Conservation (phyloP, 78 protist genomes). For the Ministeria vibrans region DNA sequence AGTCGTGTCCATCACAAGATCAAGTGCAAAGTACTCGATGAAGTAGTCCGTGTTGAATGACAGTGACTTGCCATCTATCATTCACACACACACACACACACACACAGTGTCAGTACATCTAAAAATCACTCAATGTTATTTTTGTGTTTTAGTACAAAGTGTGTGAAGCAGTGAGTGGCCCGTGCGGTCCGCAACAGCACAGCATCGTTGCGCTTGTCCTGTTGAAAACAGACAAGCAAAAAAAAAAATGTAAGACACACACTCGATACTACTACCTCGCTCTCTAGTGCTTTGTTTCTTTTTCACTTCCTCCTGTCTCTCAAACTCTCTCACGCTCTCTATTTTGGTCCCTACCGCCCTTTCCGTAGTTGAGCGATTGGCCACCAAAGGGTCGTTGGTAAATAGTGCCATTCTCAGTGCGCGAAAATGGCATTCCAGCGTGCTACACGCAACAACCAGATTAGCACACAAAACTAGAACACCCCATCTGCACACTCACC, state of each 20-base stretch:
- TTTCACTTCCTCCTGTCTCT: too few species aligned
- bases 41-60: conserved; percentile 72
- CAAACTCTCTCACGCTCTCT: too few species aligned
- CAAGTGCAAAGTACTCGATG: conserved; percentile 94
- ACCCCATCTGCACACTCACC: not conserved
- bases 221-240: too few species aligned
- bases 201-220: conserved; percentile 88
- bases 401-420: conserved; percentile 92
- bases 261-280: too few species aligned
- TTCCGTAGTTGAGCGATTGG: conserved; percentile 61
- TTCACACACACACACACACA: not conserved
- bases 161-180: conserved; percentile 98
- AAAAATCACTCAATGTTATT: conserved; percentile 1
- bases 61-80: not conserved
- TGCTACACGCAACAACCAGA: conserved; percentile 26
- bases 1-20: conserved; percentile 86
- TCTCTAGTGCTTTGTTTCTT: too few species aligned
- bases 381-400: conserved; percentile 86
- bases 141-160: conserved; percentile 89
- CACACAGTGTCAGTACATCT: not conserved
- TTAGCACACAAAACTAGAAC: not conserved
- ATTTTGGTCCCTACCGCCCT: conserved; percentile 94
- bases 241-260: too few species aligned
- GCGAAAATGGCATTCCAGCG: conserved; percentile 95
- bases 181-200: conserved; percentile 98